A percentile compares a stretch with the other conserved stretches of the same genome.
These are phyloP conservation scores for Ogataea neopini DNA, from an alignment of 805 yeast genomes.

Conservation along the genomic window DNA sequence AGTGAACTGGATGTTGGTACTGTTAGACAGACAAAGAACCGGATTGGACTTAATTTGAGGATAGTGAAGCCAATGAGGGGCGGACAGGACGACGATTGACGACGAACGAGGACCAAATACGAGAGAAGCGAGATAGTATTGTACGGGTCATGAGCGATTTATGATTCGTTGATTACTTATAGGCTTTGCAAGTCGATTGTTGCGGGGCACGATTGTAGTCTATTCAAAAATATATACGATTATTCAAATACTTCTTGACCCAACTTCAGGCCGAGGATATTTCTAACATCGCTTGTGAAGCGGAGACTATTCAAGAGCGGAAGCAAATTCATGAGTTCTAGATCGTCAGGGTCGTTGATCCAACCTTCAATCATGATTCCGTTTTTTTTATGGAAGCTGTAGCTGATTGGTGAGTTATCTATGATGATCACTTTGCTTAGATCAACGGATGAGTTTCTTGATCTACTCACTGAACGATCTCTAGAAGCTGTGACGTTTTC, in stretches of 20 bases:
- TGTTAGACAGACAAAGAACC: slow-evolving; percentile 21
- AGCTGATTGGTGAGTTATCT: slow-evolving; percentile 93
- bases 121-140: not conserved
- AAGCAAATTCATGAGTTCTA: slow-evolving; percentile 74
- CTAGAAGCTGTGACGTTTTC: slow-evolving; percentile 18
- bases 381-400: slow-evolving; percentile 78
- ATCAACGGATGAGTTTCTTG: slow-evolving; percentile 38
- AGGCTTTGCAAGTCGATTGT: no score
- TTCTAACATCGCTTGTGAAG: slow-evolving; percentile 81
- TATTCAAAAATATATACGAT: slow-evolving; percentile 1
- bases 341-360: slow-evolving; percentile 94
- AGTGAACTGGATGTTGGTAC: slow-evolving; percentile 7
- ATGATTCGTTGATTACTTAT: not conserved
- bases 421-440: slow-evolving; percentile 71
- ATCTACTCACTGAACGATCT: slow-evolving; percentile 34
- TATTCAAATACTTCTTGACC: slow-evolving; percentile 66
- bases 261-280: slow-evolving; percentile 66
- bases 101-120: no score
- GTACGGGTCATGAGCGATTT: not conserved
- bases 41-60: slow-evolving; percentile 53
- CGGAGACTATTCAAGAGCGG: slow-evolving; percentile 80
- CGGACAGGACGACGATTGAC: slow-evolving; percentile 23
- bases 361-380: slow-evolving; percentile 96
- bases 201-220: no score
- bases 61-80: slow-evolving; percentile 50